Evolutionary conservation across 2,329 filamentous ascomycete genomes (phyloP).

Genomic region (Penicillium sp.): DNA sequence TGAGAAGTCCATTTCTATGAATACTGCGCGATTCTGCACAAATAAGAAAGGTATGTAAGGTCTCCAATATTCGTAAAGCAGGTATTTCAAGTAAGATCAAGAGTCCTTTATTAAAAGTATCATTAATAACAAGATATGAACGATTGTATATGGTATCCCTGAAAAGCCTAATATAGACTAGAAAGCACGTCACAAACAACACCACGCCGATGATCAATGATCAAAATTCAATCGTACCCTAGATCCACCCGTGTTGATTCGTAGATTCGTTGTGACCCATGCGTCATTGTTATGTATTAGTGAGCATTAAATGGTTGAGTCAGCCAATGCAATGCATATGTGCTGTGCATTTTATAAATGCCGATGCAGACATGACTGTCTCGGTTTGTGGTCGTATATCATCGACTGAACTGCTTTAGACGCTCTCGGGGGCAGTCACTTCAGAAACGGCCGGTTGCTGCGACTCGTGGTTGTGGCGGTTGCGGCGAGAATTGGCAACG

Average conservation of each 20-base stretch:
- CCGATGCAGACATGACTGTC: not conserved
- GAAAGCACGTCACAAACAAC: not conserved
- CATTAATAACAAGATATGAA: not conserved
- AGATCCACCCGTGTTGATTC: constrained; percentile 3
- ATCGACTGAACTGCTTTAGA: not conserved
- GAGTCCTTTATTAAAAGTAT: not conserved
- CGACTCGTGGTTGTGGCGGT: constrained; percentile 13
- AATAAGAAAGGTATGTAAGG: not conserved
- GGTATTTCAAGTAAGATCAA: not conserved
- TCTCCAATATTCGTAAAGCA: not conserved
- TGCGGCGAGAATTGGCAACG: constrained; percentile 21
- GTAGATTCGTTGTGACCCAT: constrained; percentile 1
- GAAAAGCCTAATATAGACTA: not conserved
- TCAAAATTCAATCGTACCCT: not conserved
- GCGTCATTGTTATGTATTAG: not conserved
- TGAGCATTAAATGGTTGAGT: not conserved
- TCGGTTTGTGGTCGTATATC: not conserved
- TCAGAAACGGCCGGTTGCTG: constrained; percentile 11
- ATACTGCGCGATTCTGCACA: not conserved
- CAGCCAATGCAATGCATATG: not conserved
- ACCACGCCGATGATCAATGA: not conserved
- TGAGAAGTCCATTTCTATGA: not conserved
- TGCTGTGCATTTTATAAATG: not conserved
- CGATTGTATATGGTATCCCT: not conserved
- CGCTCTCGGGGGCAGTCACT: constrained; percentile 6